Evolutionary conservation across 768 basidiomycete genomes (phyloP), one percentile per base, ranked within the genome.

Genomic region (Boletus bicolor): DNA sequence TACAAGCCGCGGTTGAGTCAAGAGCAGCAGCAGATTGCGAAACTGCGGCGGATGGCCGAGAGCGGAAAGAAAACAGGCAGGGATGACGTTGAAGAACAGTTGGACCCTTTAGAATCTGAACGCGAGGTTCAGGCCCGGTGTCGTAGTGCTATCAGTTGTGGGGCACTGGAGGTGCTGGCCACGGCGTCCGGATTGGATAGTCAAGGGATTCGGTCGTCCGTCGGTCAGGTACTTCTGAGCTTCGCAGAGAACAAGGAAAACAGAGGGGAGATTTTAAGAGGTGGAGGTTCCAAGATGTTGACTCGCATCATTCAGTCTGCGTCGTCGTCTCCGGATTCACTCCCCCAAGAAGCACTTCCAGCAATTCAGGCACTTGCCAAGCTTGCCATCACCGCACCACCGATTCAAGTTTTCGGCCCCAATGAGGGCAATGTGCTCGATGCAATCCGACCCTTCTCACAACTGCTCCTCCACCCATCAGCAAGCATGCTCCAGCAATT

Each of bases 351-450:
- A 35, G 45, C 30, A 0, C 67, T 93, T 12, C 75, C 81, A 17
- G 78, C 93, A 1, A 82, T 91, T 28, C 96, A 98, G 70, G 94
- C 93, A 3, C 75, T 97, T 28, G 91, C 94, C 15, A 97, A 98
- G 68, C 84, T 99, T 28, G 77, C 91, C 44, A 98, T 98, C 64
- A 98, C 96, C 1, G 80, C 93, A 3, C 86, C 93, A 10, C 97
- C 97, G 0, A 71, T 91, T 0, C 87, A 92, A 58, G 89, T 98
- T 32, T 95, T 97, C 73, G 95, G 95, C 2, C 89, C 94, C 8
- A 82, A 90, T 56, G 79, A 84, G 39, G 83, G 85, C 7, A 85
- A 83, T 3, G 78, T 89, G 34, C 83, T 87, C 64, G 92, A 98
- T 67, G 85, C 85, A n/a, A 84, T 97, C 53, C 81, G 86, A 2